Evolutionary conservation across 164 flowering plant species (phyloP), one percentile per base, ranked within the genome.

Genomic region (Platanus orientalis): DNA sequence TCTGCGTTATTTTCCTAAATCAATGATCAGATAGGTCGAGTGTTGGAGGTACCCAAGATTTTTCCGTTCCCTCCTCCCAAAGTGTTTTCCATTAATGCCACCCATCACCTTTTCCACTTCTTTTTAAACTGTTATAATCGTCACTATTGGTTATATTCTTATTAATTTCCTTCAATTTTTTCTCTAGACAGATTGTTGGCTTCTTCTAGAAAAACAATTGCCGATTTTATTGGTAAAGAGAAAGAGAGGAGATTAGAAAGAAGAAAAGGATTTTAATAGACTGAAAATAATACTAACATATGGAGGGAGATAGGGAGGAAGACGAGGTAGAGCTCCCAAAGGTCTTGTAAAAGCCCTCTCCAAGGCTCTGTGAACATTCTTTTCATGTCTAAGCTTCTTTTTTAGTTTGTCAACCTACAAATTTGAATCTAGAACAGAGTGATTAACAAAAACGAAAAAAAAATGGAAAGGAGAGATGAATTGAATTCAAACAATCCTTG

Each of bases 291-390:
- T 61, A 81, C 95, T 78, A 45, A 93, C 97, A 65, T 72, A 12
- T 36, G 82, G 76, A 56, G 97, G 94, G 25, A 93, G 97, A 77
- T 85, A 90, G 44, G 97, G 94, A 45, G 97, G 98, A 45, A 93
- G 85, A 57, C 98, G 97, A 69, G 98, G 98, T 17, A 93, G 78
- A 74, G 92, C 81, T 65, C 98, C 98, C 68, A 90, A 53, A 47
- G 98, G 98, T 62, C 98, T 81, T 1, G 72, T 83, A 52, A 87
- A 88, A 50, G 98, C 97, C 58, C 98, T 84, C 72, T 90, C 83
- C 66, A 93, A 60, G 53, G 94, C 98, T 76, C 96, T 76, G 61
- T 88, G 96, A 47, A 92, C 85, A 65, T 80, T 84, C 76, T 88
- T 90, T 78, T 92, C 98, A 51, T 83, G 87, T 67, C 90, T 83